Evolutionary conservation across 768 basidiomycete species (phyloP).

Genomic region (Hortiboletus flavorubellus): DNA sequence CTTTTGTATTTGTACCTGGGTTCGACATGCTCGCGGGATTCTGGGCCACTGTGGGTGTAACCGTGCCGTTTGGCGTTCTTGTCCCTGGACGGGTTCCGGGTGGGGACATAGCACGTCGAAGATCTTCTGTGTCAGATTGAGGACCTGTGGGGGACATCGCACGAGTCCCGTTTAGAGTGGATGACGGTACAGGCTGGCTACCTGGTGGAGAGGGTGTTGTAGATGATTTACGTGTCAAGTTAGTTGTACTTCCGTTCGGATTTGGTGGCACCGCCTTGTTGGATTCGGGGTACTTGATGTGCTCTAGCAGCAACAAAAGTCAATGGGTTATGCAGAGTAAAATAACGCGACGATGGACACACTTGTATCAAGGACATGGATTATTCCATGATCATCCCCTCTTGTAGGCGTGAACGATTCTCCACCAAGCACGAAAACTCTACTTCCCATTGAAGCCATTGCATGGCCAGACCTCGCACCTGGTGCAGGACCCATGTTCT

Average conservation of each 20-base stretch:
- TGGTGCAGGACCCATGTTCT: slow-evolving; percentile 98
- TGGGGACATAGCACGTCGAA: slow-evolving; percentile 68
- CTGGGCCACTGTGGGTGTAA: slow-evolving; percentile 9
- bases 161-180: slow-evolving; percentile 38
- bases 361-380: slow-evolving; percentile 97
- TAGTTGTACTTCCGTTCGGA: slow-evolving; percentile 24
- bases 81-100: slow-evolving; percentile 42
- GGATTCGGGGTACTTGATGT: slow-evolving; percentile 90
- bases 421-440: slow-evolving; percentile 92
- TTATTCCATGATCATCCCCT: slow-evolving; percentile 72
- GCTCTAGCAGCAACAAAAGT: slow-evolving; percentile 44
- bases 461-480: slow-evolving; percentile 92
- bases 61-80: slow-evolving; percentile 33
- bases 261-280: slow-evolving; percentile 39
- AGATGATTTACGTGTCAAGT: slow-evolving; percentile 48
- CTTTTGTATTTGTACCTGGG: slow-evolving; percentile 39
- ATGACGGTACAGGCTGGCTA: slow-evolving; percentile 26
- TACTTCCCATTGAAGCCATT: slow-evolving; percentile 90
- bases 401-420: slow-evolving; percentile 77
- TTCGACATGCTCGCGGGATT: slow-evolving; percentile 5
- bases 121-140: slow-evolving; percentile 50
- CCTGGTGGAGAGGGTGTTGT: slow-evolving; percentile 33
- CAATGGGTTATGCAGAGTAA: slow-evolving; percentile 2
- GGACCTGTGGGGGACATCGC: slow-evolving; percentile 62
- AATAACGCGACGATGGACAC: slow-evolving; percentile 31